Conservation (phyloP, 2,329 filamentous ascomycete species). For the Reticulascus tulasneorum region DNA sequence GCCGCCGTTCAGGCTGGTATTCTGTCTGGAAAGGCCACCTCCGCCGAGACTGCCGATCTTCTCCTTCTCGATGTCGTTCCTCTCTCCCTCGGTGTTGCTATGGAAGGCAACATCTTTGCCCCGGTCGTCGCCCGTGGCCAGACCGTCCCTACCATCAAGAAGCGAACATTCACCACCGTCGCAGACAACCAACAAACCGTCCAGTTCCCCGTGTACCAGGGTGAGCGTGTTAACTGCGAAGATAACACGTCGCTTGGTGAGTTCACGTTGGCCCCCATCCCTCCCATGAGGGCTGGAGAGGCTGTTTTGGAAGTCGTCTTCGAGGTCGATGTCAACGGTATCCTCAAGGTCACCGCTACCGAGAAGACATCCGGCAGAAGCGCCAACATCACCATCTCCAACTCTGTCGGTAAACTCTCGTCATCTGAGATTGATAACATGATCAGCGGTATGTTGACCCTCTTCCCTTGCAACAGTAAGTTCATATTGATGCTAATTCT, state of each 20-base stretch:
- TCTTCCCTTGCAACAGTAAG: constrained; percentile 9
- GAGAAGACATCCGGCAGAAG: constrained; percentile 98
- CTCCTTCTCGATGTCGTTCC: constrained; percentile 95
- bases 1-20: constrained; percentile 98
- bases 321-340: constrained; percentile 99
- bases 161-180: constrained; percentile 84
- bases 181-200: constrained; percentile 74
- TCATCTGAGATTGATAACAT: constrained; percentile 94
- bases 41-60: constrained; percentile 89
- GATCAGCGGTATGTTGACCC: constrained; percentile 65
- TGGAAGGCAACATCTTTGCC: constrained; percentile 99
- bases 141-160: constrained; percentile 78
- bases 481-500: constrained; percentile 16
- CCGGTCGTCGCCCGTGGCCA: constrained; percentile 80
- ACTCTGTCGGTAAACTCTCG: constrained; percentile 98
- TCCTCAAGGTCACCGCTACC: constrained; percentile 97
- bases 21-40: constrained; percentile 95
- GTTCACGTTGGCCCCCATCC: constrained; percentile 87
- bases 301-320: constrained; percentile 97
- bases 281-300: constrained; percentile 90
- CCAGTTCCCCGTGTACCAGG: constrained; percentile 91
- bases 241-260: constrained; percentile 98
- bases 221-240: constrained; percentile 96
- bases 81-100: constrained; percentile 95
- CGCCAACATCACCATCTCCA: constrained; percentile 99